phyloP scores from a whole-genome alignment of 305 asterid species.

The Fraxinus albicans region DNA sequence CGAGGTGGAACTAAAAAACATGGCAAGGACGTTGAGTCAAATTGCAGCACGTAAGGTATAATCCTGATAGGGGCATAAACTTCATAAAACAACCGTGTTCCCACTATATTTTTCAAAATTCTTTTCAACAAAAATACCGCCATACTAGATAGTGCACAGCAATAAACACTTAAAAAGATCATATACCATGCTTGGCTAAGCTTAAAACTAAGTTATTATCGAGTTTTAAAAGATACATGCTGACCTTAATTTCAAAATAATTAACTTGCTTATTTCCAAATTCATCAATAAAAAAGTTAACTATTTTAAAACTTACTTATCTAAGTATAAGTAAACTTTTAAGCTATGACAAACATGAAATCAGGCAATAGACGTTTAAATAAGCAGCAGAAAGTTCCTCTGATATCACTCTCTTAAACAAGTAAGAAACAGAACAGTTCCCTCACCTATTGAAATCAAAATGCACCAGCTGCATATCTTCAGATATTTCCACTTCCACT shows the following conservation, averaged over 20 bases:
- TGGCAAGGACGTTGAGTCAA: not conserved
- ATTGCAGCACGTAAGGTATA: not conserved
- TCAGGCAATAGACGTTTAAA: not conserved
- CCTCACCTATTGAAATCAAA: conserved; percentile 85
- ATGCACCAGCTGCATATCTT: conserved; percentile 98
- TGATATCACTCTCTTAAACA: not conserved
- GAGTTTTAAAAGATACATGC: not conserved
- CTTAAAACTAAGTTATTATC: not conserved
- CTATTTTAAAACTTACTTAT: not conserved
- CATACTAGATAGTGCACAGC: not conserved
- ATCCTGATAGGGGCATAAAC: not conserved
- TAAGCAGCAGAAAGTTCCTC: not conserved
- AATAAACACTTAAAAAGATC: not conserved
- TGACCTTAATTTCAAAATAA: not conserved
- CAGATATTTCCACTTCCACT: conserved; percentile 96
- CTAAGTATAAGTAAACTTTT: not conserved
- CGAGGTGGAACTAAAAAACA: not conserved
- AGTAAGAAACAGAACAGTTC: not conserved
- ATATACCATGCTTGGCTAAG: not conserved
- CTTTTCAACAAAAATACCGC: not conserved
- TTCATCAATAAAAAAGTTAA: not conserved
- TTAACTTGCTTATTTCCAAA: not conserved
- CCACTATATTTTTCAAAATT: not conserved
- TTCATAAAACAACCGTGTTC: too few species aligned
- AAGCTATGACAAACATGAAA: not conserved